Base-by-base conservation (phyloP, 768 basidiomycete species). In the Naganishia vaughanmartiniae region DNA sequence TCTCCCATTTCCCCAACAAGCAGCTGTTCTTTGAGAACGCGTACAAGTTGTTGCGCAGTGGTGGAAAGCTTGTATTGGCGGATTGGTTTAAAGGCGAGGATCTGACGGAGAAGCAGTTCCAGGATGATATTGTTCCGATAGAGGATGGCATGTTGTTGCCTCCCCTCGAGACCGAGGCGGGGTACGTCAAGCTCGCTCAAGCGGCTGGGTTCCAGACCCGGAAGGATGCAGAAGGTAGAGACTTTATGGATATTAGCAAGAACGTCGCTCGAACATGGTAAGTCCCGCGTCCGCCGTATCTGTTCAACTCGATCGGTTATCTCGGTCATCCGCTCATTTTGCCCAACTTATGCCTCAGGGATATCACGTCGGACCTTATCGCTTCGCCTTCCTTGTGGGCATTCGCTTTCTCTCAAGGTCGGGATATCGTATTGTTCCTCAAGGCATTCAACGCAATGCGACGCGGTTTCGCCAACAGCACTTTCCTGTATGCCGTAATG, bases 1-100 rank as follows among this genome's bases (percentile, higher is more conserved):
- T 73, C 45, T 73, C 73, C 24, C 73, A 73, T 54, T 60, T 73
- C 45, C 73, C 73, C 7, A 57, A 73, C 51, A 73, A 73, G 56
- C 26, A 45, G 2, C 57, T 71, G n/a, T 73, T 73, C 54, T 73
- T 73, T 54, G 53, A 58, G 15, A 67, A 66, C 66, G 65, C 70
- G 30, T 70, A 57, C 53, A 54, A 54, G 24, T 31, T 73, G 26
- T 60, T 73, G 12, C 33, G 21, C 21, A 53, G 66, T 10, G 39
- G n/a, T 0, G 70, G 70, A 15, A 63, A 57, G 46, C 54, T 73
- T 17, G 73, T 73, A 30, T 55, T 73, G 12, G 73, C 70, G 53
- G 73, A 73, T 55, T 73, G 73, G 73, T 67, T 73, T 39, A 68
- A 66, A 46, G 53, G 57, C 11, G 45, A 67, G 39, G 46, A 71